Evolutionary conservation across 2,329 filamentous ascomycete species (phyloP).

Genomic region (Sordariomycetes sp.): DNA sequence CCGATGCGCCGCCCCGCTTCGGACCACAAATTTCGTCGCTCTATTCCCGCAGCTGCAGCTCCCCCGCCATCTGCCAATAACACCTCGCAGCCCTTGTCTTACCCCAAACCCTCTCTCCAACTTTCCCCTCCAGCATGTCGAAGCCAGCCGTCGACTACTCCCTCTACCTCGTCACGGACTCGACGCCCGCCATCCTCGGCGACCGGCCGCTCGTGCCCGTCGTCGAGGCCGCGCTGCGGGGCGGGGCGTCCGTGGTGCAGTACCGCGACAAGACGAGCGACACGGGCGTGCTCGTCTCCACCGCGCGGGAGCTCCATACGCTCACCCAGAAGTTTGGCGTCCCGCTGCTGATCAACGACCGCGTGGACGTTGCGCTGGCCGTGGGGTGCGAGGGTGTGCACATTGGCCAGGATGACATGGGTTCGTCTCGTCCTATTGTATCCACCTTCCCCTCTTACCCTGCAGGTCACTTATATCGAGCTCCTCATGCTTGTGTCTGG

Average conservation of each 20-base stretch:
- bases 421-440: constrained; percentile 31
- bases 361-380: constrained; percentile 78
- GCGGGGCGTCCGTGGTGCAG: constrained; percentile 80
- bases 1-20: not conserved
- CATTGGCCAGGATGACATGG: constrained; percentile 88
- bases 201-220: constrained; percentile 58
- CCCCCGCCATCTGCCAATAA: not conserved
- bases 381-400: constrained; percentile 87
- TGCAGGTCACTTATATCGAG: not conserved
- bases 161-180: constrained; percentile 88
- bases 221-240: constrained; percentile 64
- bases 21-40: not conserved
- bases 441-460: not conserved
- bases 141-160: constrained; percentile 48
- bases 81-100: not conserved
- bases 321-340: constrained; percentile 58
- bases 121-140: not conserved
- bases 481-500: not conserved
- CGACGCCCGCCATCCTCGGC: constrained; percentile 74
- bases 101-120: not conserved
- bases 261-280: constrained; percentile 81
- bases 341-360: constrained; percentile 86
- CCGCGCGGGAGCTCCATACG: constrained; percentile 58
- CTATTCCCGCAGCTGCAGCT: not conserved
- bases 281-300: constrained; percentile 60